Base-by-base conservation (phyloP, 1,284 basidiomycete genomes). In the Sanghuangporus weigelae region DNA sequence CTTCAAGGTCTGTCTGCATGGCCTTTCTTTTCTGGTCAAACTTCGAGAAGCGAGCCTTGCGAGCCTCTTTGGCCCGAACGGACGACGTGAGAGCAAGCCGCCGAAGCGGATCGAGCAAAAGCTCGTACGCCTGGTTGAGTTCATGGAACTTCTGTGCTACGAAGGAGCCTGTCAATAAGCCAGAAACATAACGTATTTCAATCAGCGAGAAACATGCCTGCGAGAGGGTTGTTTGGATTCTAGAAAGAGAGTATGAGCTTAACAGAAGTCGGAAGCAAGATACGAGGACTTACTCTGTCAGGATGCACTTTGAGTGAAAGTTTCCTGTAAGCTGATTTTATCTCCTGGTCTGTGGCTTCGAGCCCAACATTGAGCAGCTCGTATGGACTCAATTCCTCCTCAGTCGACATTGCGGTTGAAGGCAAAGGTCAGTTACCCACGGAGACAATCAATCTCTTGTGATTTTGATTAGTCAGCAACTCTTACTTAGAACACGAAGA, bases 271-370 rank as follows among this genome's bases (percentile, higher is more conserved):
- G 65, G 68, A 59, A 68, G 60, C 38, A 21, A 56, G 59, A 19
- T 48, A 23, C 42, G 57, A 73, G 71, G 7, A 86, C 84, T 71
- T 69, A 88, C 91, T 72, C 90, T 85, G 75, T 95, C 93, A 19
- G 93, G 94, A 79, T 95, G 94, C 59, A 92, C 91, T 77, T 91
- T 94, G 65, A 94, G 80, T 3, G 92, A 95, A 48, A 85, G 79
- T 68, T 92, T 84, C 49, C 93, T 81, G 70, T 93, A 98, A 1
- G 94, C 92, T 10, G 85, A 89, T 68, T 87, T 84, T 67, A 97
- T 91, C 65, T 96, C 92, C 61, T 85, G 83, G 63, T 95, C 93
- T 5, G 88, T 89, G 7, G 92, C 85, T 61, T 90, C 87, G 10
- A 81, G 68, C 2, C 79, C 77, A 35, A 96, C 68, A 1, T 81